Conservation (phyloP, 169 alveolate species). For the Plasmodium gonderi region DNA sequence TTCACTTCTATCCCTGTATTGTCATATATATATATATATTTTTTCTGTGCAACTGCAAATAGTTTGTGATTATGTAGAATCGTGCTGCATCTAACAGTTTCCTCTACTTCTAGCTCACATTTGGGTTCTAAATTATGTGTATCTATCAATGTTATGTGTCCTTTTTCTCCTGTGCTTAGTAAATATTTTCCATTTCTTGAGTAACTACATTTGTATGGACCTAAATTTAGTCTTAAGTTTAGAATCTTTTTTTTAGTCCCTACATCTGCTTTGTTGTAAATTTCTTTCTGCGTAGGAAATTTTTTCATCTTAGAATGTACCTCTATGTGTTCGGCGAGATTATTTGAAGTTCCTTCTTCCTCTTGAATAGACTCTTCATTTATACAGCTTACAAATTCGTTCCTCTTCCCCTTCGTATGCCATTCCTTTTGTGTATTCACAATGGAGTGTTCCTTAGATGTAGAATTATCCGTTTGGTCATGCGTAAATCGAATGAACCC, state of each 20-base stretch:
- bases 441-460: too few relatives aligned
- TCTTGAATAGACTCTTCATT: neutral
- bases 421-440: neutral
- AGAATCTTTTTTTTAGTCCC: constrained; percentile 67
- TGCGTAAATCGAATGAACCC: constrained; percentile 16
- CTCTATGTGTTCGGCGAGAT: too few relatives aligned
- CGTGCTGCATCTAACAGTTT: constrained; percentile 75
- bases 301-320: too few relatives aligned
- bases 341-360: too few relatives aligned
- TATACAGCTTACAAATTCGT: too few relatives aligned
- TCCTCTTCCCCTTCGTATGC: neutral
- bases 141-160: constrained; percentile 93
- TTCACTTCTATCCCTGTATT: constrained; percentile 95
- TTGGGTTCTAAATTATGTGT: constrained; percentile 77
- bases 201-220: constrained; percentile 92
- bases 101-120: constrained; percentile 81
- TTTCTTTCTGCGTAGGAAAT: constrained; percentile 48
- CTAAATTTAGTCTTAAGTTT: constrained; percentile 81
- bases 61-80: constrained; percentile 93
- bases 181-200: constrained; percentile 93
- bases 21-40: constrained; percentile 93
- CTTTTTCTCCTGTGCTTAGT: constrained; percentile 94
- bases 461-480: neutral
- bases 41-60: constrained; percentile 95
- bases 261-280: constrained; percentile 56